These are phyloP conservation scores for Cryptosporidium sp. DNA, from an alignment of 169 alveolate genomes.

Conservation along the genomic window DNA sequence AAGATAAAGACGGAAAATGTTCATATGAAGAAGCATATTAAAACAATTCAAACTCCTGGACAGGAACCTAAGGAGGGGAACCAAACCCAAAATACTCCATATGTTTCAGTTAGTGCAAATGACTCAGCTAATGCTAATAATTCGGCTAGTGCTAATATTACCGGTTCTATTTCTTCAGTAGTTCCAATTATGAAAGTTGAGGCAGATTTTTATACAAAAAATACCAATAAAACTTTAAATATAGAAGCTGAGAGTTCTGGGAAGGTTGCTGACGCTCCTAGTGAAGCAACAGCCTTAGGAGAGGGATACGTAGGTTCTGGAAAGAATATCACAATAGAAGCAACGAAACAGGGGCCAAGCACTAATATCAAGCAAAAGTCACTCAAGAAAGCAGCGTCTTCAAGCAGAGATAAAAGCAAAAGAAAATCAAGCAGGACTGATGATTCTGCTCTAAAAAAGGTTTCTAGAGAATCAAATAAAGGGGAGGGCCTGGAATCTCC, in stretches of 20 bases:
- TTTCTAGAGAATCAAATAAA: not conserved
- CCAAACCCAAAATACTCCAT: not conserved
- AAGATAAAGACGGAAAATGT: not conserved
- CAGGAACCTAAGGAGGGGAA: not conserved
- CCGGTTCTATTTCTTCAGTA: not conserved
- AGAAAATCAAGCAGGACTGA: not conserved
- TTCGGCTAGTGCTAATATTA: no score
- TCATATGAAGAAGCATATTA: not conserved
- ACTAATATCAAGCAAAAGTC: not conserved
- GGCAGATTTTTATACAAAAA: no score
- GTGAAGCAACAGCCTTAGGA: not conserved
- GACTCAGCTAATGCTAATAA: no score
- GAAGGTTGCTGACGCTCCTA: not conserved
- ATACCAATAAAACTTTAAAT: not conserved
- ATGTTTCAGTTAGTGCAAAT: not conserved
- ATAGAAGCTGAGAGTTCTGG: not conserved
- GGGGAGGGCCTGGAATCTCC: not conserved
- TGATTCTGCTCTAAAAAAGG: conserved; percentile 9
- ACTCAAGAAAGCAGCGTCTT: conserved; percentile 2
- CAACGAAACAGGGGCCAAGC: not conserved
- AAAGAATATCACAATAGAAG: not conserved
- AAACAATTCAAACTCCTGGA: not conserved
- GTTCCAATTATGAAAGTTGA: not conserved
- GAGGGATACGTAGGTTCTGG: not conserved
- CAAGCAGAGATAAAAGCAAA: not conserved